A percentile compares a stretch with the other conserved stretches of the same genome.
Evolutionary conservation across 202 grass and related monocot genomes (phyloP).

Genomic region (Brachypodium distachyon): DNA sequence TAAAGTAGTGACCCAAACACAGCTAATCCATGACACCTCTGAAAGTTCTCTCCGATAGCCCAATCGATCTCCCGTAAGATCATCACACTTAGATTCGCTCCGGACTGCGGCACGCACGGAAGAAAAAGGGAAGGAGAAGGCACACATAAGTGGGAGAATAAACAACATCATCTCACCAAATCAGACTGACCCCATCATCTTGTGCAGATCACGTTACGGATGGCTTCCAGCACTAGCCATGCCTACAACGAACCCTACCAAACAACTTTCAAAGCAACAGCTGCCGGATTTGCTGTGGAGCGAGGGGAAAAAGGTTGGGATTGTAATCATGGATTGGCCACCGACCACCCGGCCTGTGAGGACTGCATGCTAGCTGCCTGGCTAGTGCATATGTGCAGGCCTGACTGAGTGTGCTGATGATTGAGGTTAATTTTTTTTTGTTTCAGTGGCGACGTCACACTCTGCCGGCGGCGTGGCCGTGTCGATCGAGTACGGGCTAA

Average conservation of each 20-base stretch:
- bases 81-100: background rate
- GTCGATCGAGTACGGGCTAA: background rate
- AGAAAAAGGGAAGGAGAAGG: background rate
- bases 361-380: background rate
- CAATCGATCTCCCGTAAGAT: background rate
- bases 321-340: slow-evolving; percentile 4
- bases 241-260: too few species aligned
- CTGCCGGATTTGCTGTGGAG: background rate
- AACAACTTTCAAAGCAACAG: background rate
- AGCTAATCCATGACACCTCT: background rate
- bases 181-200: slow-evolving; percentile 1
- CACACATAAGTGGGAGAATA: background rate
- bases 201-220: background rate
- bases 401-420: background rate
- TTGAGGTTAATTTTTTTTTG: background rate
- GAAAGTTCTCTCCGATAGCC: background rate
- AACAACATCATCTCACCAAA: slow-evolving; percentile 30
- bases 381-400: background rate
- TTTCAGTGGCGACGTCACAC: slow-evolving; percentile 15
- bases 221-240: background rate
- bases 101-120: background rate
- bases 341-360: background rate
- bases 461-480: slow-evolving; percentile 22
- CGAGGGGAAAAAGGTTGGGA: background rate
- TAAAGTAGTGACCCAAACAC: background rate